Conservation (phyloP, 2,329 filamentous ascomycete species). For the Nannizzia gypsea region DNA sequence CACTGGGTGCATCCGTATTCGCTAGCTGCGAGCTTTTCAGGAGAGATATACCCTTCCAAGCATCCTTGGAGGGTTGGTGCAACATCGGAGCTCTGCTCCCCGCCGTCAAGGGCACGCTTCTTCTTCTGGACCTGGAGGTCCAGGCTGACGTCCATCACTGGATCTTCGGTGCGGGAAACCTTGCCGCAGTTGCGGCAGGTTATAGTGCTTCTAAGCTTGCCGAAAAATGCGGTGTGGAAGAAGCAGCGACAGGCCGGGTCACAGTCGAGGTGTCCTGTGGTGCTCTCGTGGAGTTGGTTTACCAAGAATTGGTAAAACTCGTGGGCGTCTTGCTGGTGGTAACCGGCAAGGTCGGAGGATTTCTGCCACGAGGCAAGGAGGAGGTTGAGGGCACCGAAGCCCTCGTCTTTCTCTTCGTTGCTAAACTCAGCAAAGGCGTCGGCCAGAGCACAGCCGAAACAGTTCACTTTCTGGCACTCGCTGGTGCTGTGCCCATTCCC, state of each 20-base stretch:
- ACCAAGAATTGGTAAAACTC: conserved; percentile 95
- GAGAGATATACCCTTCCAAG: conserved; percentile 74
- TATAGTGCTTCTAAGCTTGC: conserved; percentile 78
- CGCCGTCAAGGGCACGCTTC: conserved; percentile 33
- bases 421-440: conserved; percentile 54
- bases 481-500: conserved; percentile 73
- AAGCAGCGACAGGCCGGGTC: conserved; percentile 62
- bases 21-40: conserved; percentile 61
- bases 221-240: conserved; percentile 88
- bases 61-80: conserved; percentile 57
- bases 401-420: conserved; percentile 57
- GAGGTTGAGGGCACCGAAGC: conserved; percentile 81
- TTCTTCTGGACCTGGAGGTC: conserved; percentile 71
- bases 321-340: conserved; percentile 91
- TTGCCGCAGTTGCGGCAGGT: conserved; percentile 82
- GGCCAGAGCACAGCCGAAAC: conserved; percentile 49
- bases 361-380: conserved; percentile 75
- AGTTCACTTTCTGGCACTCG: conserved; percentile 53
- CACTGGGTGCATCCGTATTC: conserved; percentile 82
- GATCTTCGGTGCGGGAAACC: conserved; percentile 70
- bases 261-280: conserved; percentile 60
- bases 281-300: conserved; percentile 70
- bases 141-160: conserved; percentile 80
- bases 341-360: conserved; percentile 58
- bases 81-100: conserved; percentile 27